Percentiles rank a stretch among this genome's conserved stretches.
phyloP scores from a whole-genome alignment of 176 grass and related monocot species.

The Pontederia crassipes region DNA sequence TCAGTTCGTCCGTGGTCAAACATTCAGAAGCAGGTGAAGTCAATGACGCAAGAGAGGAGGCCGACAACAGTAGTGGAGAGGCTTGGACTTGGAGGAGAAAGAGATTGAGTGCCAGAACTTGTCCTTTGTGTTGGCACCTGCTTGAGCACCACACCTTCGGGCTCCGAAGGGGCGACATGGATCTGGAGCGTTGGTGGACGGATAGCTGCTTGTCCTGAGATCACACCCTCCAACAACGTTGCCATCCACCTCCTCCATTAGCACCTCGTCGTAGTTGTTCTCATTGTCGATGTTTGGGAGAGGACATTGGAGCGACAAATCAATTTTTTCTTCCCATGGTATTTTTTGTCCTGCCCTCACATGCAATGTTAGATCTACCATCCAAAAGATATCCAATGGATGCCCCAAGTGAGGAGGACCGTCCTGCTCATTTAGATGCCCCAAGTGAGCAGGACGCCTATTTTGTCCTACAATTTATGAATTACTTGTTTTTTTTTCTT shows the following conservation, averaged over 20 bases:
- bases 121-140: not conserved
- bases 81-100: slow-evolving; percentile 7
- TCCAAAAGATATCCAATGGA: too few relatives aligned
- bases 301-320: not conserved
- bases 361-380: too few relatives aligned
- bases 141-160: not conserved
- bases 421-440: too few relatives aligned
- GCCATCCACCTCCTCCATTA: not conserved
- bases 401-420: too few relatives aligned
- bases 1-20: not conserved
- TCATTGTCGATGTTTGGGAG: not conserved
- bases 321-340: too few relatives aligned
- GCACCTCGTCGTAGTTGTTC: not conserved
- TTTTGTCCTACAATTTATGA: too few relatives aligned
- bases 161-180: slow-evolving; percentile 23
- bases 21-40: not conserved
- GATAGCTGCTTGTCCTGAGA: slow-evolving; percentile 4
- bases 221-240: not conserved
- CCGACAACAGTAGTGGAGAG: not conserved
- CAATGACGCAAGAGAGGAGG: not conserved
- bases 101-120: slow-evolving; percentile 16
- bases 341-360: too few relatives aligned
- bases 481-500: too few relatives aligned
- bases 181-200: slow-evolving; percentile 21
- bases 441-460: too few relatives aligned